phyloP scores from a whole-genome alignment of 305 asterid species.

The Solanum hybrid region DNA sequence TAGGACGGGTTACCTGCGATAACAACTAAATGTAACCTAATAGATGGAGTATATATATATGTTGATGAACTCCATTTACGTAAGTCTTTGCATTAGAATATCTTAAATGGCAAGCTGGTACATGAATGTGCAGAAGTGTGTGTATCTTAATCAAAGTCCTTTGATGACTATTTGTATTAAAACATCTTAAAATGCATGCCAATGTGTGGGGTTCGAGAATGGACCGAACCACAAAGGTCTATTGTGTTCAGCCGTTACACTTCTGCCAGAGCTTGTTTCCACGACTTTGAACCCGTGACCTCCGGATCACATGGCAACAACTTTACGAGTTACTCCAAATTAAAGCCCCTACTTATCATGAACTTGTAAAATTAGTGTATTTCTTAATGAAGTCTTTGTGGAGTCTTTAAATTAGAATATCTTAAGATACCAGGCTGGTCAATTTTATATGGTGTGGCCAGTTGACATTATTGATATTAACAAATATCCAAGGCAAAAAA shows the following conservation, averaged over 20 bases:
- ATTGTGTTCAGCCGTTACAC: too few relatives aligned
- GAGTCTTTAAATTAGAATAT: background rate
- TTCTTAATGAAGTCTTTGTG: background rate
- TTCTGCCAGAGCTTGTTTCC: background rate
- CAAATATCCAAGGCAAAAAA: background rate
- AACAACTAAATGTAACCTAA: background rate
- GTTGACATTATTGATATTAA: background rate
- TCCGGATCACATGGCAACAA: accelerated
- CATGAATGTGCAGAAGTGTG: background rate
- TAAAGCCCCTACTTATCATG: background rate
- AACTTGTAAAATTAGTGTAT: background rate
- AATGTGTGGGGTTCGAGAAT: background rate
- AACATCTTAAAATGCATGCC: background rate
- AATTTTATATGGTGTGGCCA: background rate
- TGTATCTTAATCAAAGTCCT: background rate
- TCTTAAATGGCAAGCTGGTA: background rate
- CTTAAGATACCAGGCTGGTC: background rate
- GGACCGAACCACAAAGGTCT: background rate
- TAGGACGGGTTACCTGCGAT: too few relatives aligned
- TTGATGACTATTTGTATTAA: background rate
- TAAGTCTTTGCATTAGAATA: background rate
- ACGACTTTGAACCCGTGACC: background rate
- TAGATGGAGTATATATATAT: background rate
- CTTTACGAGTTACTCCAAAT: background rate
- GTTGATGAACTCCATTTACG: background rate